Conservation (phyloP, 768 basidiomycete species). For the Lentinula boryana region DNA sequence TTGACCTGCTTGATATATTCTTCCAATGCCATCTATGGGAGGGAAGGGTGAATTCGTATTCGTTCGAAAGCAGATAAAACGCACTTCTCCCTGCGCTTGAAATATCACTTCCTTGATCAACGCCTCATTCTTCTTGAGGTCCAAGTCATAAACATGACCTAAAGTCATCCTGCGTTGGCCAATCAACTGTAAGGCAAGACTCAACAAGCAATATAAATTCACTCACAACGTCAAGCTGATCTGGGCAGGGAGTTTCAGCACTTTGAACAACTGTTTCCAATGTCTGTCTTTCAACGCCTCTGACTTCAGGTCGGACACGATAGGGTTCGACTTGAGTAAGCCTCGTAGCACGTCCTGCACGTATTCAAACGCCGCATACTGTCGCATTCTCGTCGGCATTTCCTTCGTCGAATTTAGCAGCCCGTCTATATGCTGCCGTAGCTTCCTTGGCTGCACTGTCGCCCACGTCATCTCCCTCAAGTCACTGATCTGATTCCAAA, state of each 20-base stretch:
- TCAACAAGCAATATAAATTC: background rate
- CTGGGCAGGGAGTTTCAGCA: constrained; percentile 65
- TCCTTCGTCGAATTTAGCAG: constrained; percentile 91
- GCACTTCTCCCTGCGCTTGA: constrained; percentile 95
- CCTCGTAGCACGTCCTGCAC: constrained; percentile 88
- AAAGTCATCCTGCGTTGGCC: constrained; percentile 70
- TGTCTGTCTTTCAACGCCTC: constrained; percentile 97
- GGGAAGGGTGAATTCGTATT: constrained; percentile 6
- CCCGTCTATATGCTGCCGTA: constrained; percentile 91
- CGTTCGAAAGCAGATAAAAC: constrained; percentile 9
- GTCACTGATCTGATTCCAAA: constrained; percentile 92
- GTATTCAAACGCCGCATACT: constrained; percentile 98
- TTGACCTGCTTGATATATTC: constrained; percentile 96
- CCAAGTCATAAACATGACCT: constrained; percentile 95
- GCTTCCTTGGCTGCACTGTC: constrained; percentile 88
- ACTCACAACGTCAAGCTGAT: constrained; percentile 71
- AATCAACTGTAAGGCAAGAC: background rate
- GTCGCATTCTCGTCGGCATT: constrained; percentile 98
- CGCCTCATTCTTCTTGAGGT: constrained; percentile 88
- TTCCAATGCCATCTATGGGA: constrained; percentile 82
- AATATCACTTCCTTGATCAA: constrained; percentile 92
- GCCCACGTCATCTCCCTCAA: constrained; percentile 87
- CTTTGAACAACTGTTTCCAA: constrained; percentile 97
- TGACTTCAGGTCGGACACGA: constrained; percentile 93
- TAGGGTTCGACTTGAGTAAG: constrained; percentile 81